Percentiles rank a stretch among this genome's conserved stretches.
Evolutionary conservation across 768 basidiomycete species (phyloP).

Genomic region (Tricholoma hemisulphureum): DNA sequence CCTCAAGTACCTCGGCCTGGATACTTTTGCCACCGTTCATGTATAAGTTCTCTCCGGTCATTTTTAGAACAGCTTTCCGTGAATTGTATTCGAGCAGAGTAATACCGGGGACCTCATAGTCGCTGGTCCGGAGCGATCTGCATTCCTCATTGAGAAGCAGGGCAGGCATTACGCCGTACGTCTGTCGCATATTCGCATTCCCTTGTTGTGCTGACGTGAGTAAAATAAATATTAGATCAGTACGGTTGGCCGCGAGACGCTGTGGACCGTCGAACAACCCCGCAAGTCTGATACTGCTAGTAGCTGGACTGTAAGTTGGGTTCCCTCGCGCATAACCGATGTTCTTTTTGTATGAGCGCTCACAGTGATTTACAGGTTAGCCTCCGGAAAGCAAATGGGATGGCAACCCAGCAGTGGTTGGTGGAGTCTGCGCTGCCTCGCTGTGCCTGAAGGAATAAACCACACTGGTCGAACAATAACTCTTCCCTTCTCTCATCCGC

Average conservation of each 20-base stretch:
- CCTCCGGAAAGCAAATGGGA: not conserved
- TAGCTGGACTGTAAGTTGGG: not conserved
- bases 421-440: not conserved
- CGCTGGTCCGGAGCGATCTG: too few relatives aligned
- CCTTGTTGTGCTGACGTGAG: too few relatives aligned
- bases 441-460: too few relatives aligned
- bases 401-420: not conserved
- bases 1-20: not conserved
- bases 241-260: not conserved
- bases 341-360: too few relatives aligned
- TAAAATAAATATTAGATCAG: not conserved
- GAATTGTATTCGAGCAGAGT: not conserved
- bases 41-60: not conserved
- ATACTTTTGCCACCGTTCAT: not conserved
- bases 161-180: not conserved
- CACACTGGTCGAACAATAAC: too few relatives aligned
- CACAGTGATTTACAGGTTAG: not conserved
- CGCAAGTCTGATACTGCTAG: too few relatives aligned
- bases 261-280: not conserved
- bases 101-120: not conserved
- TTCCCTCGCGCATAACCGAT: not conserved
- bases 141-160: not conserved
- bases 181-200: not conserved
- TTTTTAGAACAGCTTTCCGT: not conserved
- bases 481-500: too few relatives aligned